Evolutionary conservation across 202 grass and related monocot species (phyloP), one percentile per base, ranked within the genome.

Genomic region (Tripidium arundinaceum): DNA sequence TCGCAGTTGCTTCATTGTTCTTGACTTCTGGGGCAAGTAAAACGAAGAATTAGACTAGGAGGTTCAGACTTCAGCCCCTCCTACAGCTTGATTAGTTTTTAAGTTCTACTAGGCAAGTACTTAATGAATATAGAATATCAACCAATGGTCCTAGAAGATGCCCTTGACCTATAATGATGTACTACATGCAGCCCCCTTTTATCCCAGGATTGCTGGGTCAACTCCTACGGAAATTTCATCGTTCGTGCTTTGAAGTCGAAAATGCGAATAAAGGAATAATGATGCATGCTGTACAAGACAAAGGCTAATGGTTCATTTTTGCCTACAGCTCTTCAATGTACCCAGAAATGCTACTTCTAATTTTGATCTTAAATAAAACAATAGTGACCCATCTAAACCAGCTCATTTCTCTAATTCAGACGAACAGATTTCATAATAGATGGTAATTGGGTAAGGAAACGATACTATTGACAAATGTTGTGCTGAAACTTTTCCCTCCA

Each of bases 181-280:
- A 49, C 62, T 68, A 49, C 70, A 74, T 81, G 16, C 52, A 81
- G 63, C 22, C 31, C 62, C 71, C 25, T 41, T 36, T 27, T 19
- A 10, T 57, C 52, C 41, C 70, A 63, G 72, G 54, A 69, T 76
- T 81, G 50, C 78, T 34, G 63, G 72, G 72, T 55, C 42, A 82
- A 15, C 62, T n/a, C 6, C 49, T 21, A 0, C 10, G 72, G 55
- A n/a, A 43, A 77, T 62, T 59, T 49, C 72, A 77, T 41, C 25
- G 39, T 47, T 68, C 31, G 38, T 39, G 36, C 59, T 78, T 73
- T 24, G n/a, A 78, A 78, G 63, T 67, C 36, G 39, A n/a, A n/a
- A 24, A 50, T 43, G 26, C n/a, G 2, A 22, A 79, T 34, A 34
- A 61, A 29, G 28, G 8, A 28, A 74, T 50, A 42, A 49, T 24